A percentile compares a stretch with the other conserved stretches of the same genome.
These are phyloP conservation scores for Desmodesmus armatus DNA, from an alignment of 139 green algal species.

Conservation along the genomic window DNA sequence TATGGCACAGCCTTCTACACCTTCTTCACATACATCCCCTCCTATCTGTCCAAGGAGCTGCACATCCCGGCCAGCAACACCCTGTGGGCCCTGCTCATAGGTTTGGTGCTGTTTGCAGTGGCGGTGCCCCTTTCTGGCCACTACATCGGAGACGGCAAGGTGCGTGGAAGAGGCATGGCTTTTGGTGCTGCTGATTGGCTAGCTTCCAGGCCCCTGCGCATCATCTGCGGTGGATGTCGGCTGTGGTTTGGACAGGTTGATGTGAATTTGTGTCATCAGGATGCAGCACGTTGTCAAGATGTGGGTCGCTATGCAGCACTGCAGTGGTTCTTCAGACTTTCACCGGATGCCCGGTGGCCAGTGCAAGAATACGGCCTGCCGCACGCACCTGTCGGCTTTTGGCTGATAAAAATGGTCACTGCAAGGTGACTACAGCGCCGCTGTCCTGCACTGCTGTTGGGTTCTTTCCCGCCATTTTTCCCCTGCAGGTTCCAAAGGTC, in stretches of 20 bases:
- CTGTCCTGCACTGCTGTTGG: too few relatives aligned
- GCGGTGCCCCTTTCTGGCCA: neutral
- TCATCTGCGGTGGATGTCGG: neutral
- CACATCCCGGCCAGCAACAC: neutral
- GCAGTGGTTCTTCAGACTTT: neutral
- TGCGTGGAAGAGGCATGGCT: neutral
- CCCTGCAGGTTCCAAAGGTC: neutral
- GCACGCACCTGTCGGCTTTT: neutral
- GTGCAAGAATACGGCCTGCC: neutral
- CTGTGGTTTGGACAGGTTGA: neutral
- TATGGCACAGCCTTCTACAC: conserved; percentile 10
- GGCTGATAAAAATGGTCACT: too few relatives aligned
- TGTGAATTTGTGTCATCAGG: neutral
- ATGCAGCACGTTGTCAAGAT: neutral
- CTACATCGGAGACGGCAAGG: neutral
- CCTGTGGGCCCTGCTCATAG: conserved; percentile 14
- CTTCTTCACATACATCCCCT: conserved; percentile 6
- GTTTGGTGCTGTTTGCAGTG: neutral
- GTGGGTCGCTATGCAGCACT: neutral
- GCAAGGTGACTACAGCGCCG: too few relatives aligned
- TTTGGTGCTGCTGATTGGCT: neutral
- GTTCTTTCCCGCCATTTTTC: too few relatives aligned
- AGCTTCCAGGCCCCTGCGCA: neutral
- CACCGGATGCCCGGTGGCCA: neutral
- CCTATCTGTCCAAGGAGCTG: neutral